These are phyloP conservation scores for Colletotrichum euphorbiae DNA, from an alignment of 2,329 filamentous ascomycete species.

Conservation along the genomic window DNA sequence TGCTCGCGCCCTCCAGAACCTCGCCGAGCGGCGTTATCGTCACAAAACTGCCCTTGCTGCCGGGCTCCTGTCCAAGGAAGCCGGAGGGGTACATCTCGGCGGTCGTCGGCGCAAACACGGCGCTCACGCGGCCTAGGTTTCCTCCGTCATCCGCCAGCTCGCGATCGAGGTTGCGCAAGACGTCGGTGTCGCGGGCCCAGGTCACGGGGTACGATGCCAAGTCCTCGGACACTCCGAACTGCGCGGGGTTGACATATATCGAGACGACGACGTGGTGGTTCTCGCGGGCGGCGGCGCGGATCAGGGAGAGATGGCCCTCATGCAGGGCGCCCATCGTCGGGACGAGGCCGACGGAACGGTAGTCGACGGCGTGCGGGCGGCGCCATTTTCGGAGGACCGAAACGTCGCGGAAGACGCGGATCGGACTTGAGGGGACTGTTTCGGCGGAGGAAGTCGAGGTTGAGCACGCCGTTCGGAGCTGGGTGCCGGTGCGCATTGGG, in stretches of 20 bases:
- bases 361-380: slow-evolving; percentile 71
- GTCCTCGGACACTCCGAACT: slow-evolving; percentile 92
- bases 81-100: slow-evolving; percentile 89
- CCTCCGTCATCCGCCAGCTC: slow-evolving; percentile 73
- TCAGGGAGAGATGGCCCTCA: slow-evolving; percentile 86
- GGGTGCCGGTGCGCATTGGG: slow-evolving; percentile 12
- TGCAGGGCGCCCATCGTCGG: slow-evolving; percentile 99
- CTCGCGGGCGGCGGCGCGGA: slow-evolving; percentile 84
- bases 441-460: slow-evolving; percentile 48
- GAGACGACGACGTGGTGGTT: slow-evolving; percentile 90
- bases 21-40: slow-evolving; percentile 87
- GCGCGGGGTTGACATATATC: slow-evolving; percentile 96
- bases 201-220: slow-evolving; percentile 90
- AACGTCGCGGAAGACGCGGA: slow-evolving; percentile 82
- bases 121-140: slow-evolving; percentile 77
- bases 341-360: slow-evolving; percentile 84
- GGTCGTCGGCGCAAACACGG: slow-evolving; percentile 88
- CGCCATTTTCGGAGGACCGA: slow-evolving; percentile 77
- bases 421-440: slow-evolving; percentile 67
- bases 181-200: slow-evolving; percentile 80
- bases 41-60: slow-evolving; percentile 88
- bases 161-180: slow-evolving; percentile 75
- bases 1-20: slow-evolving; percentile 83
- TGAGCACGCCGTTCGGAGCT: slow-evolving; percentile 41
- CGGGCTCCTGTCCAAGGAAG: slow-evolving; percentile 76